phyloP scores from a whole-genome alignment of 305 asterid species.

The Plantago coronopus region DNA sequence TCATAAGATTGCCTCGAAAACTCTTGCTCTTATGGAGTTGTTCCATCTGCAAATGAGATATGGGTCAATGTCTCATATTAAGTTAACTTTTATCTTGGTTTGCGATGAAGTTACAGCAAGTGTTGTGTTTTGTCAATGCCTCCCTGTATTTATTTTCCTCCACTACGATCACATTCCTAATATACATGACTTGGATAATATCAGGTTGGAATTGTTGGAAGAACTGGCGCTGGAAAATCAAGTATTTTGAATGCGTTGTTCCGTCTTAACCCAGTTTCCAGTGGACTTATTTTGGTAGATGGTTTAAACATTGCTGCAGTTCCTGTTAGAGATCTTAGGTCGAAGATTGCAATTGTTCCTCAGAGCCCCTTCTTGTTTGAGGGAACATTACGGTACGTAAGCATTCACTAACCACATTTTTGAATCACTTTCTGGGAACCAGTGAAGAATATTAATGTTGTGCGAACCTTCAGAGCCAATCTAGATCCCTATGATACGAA shows the following conservation, averaged over 20 bases:
- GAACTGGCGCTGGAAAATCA: constrained; percentile 98
- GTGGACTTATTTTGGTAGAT: constrained; percentile 70
- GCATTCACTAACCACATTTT: constrained; percentile 4
- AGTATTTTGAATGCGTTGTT: constrained; percentile 80
- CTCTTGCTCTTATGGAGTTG: neutral
- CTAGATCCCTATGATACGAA: constrained; percentile 60
- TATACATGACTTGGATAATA: constrained; percentile 7
- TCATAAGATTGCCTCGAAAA: no score
- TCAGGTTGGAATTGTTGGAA: constrained; percentile 91
- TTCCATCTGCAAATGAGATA: neutral
- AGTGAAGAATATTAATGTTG: neutral
- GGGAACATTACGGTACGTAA: constrained; percentile 76
- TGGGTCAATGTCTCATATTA: no score
- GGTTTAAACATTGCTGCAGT: constrained; percentile 46
- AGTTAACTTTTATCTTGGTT: no score
- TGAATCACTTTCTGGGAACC: neutral
- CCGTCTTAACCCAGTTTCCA: constrained; percentile 66
- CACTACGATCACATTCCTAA: neutral
- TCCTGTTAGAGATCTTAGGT: constrained; percentile 74
- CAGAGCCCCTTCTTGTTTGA: constrained; percentile 88
- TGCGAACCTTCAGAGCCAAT: constrained; percentile 53
- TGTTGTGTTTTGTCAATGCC: no score
- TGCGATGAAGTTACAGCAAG: no score
- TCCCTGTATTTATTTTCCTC: neutral
- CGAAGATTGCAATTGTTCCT: constrained; percentile 79